Base-by-base conservation (phyloP, 1,284 basidiomycete genomes). In the Tylopilus orsonianus region DNA sequence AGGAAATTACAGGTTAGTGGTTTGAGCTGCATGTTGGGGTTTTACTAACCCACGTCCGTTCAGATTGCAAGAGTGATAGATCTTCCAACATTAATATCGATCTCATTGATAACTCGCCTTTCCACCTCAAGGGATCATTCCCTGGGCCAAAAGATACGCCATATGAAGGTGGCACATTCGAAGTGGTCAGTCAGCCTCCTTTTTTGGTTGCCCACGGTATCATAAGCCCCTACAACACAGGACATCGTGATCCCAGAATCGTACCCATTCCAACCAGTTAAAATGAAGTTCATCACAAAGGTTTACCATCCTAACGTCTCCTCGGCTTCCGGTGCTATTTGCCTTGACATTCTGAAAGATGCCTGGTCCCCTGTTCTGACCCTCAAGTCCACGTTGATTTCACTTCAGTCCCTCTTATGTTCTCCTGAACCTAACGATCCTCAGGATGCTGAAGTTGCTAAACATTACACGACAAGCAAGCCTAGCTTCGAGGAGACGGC, bases 291-390 rank as follows among this genome's bases (percentile, higher is more conserved):
- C 69, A 84, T 92, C 59, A 96, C 91, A 52, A 93, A 95, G 70
- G 91, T 98, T 37, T 99, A 98, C 67, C 96, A 98, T 71, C 96
- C 97, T 2, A 99, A 98, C 67, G 79, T 99, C 46, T 97, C 93
- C 20, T 97, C 93, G 22, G 90, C 90, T 35, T 94, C 90, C 12
- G 96, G 92, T 44, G 92, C 90, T 47, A 94, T 94, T 70, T 93
- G 92, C 67, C 85, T 94, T 50, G 85, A 88, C 62, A 91, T 91
- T 59, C 75, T 92, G 57, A 90, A 90, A 68, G 93, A 97, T 66
- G 91, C 91, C 23, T 95, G 93, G 93, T 90, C 87, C 12, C 90
- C 90, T 43, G 92, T 97, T 34, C 80, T 96, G 55, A 99, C 97
- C 1, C 85, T 99, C 65, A 97, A 97, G 67, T 95, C 93, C 23